Evolutionary conservation across 192 early-diverging fungal species (phyloP).

Genomic region (Coemansia sp.): DNA sequence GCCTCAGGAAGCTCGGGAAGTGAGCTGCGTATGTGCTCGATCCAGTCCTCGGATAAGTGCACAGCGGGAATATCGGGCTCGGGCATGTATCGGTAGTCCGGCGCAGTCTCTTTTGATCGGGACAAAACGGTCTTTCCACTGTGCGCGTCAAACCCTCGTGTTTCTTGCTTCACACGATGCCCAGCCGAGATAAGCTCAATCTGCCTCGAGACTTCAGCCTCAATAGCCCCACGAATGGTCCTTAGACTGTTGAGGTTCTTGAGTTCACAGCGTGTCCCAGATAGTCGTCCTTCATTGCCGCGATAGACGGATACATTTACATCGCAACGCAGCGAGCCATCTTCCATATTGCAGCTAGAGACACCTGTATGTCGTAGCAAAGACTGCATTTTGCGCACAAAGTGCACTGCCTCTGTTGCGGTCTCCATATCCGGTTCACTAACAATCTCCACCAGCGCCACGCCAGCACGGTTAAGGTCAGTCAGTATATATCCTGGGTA

Average conservation of each 20-base stretch:
- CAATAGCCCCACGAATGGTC: slow-evolving; percentile 66
- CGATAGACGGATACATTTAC: slow-evolving; percentile 86
- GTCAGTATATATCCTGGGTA: slow-evolving; percentile 61
- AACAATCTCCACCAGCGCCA: slow-evolving; percentile 89
- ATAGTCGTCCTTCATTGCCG: slow-evolving; percentile 47
- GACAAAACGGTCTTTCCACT: slow-evolving; percentile 65
- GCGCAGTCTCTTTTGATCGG: slow-evolving; percentile 80
- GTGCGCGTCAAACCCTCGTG: slow-evolving; percentile 73
- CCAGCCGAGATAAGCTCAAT: slow-evolving; percentile 62
- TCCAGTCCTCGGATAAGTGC: slow-evolving; percentile 43
- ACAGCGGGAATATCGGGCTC: slow-evolving; percentile 60
- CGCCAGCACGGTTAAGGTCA: slow-evolving; percentile 87
- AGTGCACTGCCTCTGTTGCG: slow-evolving; percentile 68
- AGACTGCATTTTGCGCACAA: slow-evolving; percentile 77
- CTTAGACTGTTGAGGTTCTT: slow-evolving; percentile 81
- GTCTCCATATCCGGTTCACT: slow-evolving; percentile 84
- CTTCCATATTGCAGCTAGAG: slow-evolving; percentile 82
- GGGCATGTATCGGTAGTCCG: slow-evolving; percentile 90
- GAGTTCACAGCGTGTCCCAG: slow-evolving; percentile 71
- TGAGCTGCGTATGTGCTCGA: slow-evolving; percentile 39
- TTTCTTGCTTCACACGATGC: slow-evolving; percentile 65
- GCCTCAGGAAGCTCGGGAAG: slow-evolving; percentile 79
- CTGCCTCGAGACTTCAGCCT: slow-evolving; percentile 83
- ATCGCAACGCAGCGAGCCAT: slow-evolving; percentile 89
- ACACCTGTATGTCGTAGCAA: slow-evolving; percentile 70